Evolutionary conservation across 306 rosid species (phyloP).

Genomic region (Corylus americana): DNA sequence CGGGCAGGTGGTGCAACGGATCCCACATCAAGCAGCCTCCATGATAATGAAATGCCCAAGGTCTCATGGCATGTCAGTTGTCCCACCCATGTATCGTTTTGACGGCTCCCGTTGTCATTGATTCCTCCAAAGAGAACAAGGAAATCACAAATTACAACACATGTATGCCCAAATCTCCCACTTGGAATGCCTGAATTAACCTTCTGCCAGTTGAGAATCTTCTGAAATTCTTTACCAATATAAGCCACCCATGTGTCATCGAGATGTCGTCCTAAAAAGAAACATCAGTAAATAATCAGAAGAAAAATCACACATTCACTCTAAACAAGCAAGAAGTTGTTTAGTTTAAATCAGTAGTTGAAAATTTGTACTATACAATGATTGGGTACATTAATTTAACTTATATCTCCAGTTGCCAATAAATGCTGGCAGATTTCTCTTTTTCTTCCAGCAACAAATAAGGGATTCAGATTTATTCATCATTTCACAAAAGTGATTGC

Average conservation of each 20-base stretch:
- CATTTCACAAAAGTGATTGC: background rate
- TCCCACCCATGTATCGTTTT: slow-evolving; percentile 91
- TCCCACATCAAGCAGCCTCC: slow-evolving; percentile 74
- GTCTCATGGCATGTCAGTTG: slow-evolving; percentile 50
- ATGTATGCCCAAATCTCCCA: slow-evolving; percentile 92
- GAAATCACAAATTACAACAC: slow-evolving; percentile 58
- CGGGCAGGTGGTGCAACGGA: slow-evolving; percentile 61
- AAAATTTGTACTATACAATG: background rate
- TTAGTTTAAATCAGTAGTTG: background rate
- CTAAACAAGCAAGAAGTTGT: background rate
- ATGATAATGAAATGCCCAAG: slow-evolving; percentile 54
- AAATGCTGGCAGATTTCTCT: background rate
- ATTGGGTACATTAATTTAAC: background rate
- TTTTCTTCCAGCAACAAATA: background rate
- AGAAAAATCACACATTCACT: background rate
- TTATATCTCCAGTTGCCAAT: background rate
- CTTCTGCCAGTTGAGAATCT: slow-evolving; percentile 67
- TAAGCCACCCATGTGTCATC: slow-evolving; percentile 93
- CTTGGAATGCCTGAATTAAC: slow-evolving; percentile 80
- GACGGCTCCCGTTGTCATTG: slow-evolving; percentile 83
- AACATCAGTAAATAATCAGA: slow-evolving; percentile 20
- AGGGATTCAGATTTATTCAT: background rate
- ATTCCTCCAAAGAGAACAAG: slow-evolving; percentile 94
- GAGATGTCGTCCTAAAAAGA: slow-evolving; percentile 72
- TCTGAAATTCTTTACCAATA: slow-evolving; percentile 55